Conservation (phyloP, 805 yeast species). For the Metschnikowia picachoensis region DNA sequence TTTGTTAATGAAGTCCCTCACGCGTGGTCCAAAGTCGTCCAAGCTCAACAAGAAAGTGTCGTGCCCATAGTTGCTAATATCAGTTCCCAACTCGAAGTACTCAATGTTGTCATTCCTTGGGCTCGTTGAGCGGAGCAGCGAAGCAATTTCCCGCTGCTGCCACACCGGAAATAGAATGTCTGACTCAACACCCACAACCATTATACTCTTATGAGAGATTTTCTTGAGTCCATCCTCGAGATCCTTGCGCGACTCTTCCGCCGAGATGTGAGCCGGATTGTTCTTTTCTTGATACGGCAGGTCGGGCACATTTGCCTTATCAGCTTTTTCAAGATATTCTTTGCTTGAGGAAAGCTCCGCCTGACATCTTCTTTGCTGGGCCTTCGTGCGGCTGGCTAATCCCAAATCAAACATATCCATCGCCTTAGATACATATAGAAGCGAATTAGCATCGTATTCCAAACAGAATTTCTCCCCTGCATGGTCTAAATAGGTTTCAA, state of each 20-base stretch:
- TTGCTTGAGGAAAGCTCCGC: constrained; percentile 25
- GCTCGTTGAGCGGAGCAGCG: constrained; percentile 41
- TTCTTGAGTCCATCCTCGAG: constrained; percentile 60
- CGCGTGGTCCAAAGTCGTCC: constrained; percentile 76
- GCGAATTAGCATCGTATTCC: constrained; percentile 87
- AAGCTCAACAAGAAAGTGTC: constrained; percentile 83
- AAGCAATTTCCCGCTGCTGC: constrained; percentile 85
- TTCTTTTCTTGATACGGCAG: constrained; percentile 55
- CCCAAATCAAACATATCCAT: constrained; percentile 93
- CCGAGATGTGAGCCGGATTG: constrained; percentile 41
- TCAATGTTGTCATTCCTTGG: constrained; percentile 36
- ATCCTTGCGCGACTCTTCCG: constrained; percentile 58
- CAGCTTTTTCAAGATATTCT: constrained; percentile 3
- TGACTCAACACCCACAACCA: constrained; percentile 89
- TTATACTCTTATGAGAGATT: constrained; percentile 58
- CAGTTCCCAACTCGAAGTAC: constrained; percentile 73
- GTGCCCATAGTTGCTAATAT: constrained; percentile 81
- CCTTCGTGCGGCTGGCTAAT: constrained; percentile 39
- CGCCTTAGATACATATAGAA: constrained; percentile 83
- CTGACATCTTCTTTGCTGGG: constrained; percentile 37
- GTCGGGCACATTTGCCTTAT: constrained; percentile 33
- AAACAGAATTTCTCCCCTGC: constrained; percentile 92
- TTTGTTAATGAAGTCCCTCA: constrained; percentile 54
- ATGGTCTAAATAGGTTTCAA: constrained; percentile 90
- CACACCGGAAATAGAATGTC: constrained; percentile 90